phyloP scores from a whole-genome alignment of 768 basidiomycete species.

The Lentinula aciculospora region DNA sequence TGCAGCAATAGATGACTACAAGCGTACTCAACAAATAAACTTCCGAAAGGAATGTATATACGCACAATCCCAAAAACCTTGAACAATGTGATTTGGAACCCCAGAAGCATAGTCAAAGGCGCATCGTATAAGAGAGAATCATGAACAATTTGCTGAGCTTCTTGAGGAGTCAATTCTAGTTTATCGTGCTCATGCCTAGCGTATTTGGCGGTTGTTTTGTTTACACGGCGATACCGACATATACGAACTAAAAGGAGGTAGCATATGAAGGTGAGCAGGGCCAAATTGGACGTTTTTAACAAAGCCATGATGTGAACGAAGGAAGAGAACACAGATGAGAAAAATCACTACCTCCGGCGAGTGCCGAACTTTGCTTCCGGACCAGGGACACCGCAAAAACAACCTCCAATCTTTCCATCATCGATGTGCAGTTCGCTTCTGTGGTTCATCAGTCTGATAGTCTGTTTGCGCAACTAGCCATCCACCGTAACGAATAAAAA shows the following conservation, averaged over 20 bases:
- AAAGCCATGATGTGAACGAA: too few species aligned
- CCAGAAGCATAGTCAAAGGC: background rate
- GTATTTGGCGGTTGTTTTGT: background rate
- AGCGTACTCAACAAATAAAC: background rate
- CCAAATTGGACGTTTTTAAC: too few species aligned
- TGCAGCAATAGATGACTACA: background rate
- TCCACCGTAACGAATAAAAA: too few species aligned
- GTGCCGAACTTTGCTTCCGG: too few species aligned
- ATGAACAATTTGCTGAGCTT: background rate
- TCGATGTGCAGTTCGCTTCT: too few species aligned
- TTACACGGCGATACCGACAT: background rate
- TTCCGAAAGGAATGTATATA: background rate
- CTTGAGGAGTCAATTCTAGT: background rate
- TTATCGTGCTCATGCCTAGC: slow-evolving; percentile 14
- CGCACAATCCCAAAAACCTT: background rate
- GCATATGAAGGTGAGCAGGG: too few species aligned
- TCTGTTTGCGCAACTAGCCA: too few species aligned
- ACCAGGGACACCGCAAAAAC: too few species aligned
- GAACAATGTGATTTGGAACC: background rate
- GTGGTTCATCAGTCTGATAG: too few species aligned
- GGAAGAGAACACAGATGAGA: too few species aligned
- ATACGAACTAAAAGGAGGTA: background rate
- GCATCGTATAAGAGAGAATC: background rate
- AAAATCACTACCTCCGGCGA: too few species aligned
- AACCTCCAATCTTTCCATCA: too few species aligned